A percentile compares a stretch with the other conserved stretches of the same genome.
Conservation (phyloP, 805 yeast species). For the Starmerella riodocensis region DNA sequence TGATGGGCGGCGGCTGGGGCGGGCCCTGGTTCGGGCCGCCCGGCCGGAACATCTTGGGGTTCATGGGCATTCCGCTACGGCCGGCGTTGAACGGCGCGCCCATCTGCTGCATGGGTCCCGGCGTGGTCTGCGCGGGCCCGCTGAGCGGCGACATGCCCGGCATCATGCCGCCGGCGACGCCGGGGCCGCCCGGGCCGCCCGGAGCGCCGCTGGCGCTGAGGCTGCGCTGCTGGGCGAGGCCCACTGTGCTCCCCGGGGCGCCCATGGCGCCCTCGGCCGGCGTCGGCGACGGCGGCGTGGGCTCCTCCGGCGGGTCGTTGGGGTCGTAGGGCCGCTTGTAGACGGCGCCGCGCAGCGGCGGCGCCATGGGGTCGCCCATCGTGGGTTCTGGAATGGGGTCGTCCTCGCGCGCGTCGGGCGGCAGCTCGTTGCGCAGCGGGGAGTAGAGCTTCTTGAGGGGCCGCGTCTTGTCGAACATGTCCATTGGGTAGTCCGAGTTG, state of each 20-base stretch:
- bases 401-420: slow-evolving; percentile 54
- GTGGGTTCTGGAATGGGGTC: slow-evolving; percentile 76
- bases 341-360: slow-evolving; percentile 89
- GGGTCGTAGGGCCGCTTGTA: slow-evolving; percentile 62
- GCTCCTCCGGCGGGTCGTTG: slow-evolving; percentile 69
- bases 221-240: too few relatives aligned
- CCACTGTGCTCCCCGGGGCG: too few relatives aligned
- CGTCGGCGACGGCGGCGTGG: slow-evolving; percentile 31
- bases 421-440: slow-evolving; percentile 67
- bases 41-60: background rate
- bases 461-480: slow-evolving; percentile 58
- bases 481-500: slow-evolving; percentile 38
- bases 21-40: background rate
- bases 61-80: background rate
- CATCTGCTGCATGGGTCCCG: slow-evolving; percentile 1
- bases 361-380: slow-evolving; percentile 71
- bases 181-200: background rate
- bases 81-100: background rate
- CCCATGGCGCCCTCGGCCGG: slow-evolving; percentile 16
- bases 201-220: too few relatives aligned
- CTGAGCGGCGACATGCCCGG: background rate
- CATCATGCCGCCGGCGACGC: slow-evolving; percentile 1
- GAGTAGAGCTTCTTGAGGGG: slow-evolving; percentile 68
- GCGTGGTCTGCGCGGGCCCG: background rate
- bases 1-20: slow-evolving; percentile 18